Evolutionary conservation across 106 monocot genomes (phyloP).

Genomic region (Triglochin maritima): DNA sequence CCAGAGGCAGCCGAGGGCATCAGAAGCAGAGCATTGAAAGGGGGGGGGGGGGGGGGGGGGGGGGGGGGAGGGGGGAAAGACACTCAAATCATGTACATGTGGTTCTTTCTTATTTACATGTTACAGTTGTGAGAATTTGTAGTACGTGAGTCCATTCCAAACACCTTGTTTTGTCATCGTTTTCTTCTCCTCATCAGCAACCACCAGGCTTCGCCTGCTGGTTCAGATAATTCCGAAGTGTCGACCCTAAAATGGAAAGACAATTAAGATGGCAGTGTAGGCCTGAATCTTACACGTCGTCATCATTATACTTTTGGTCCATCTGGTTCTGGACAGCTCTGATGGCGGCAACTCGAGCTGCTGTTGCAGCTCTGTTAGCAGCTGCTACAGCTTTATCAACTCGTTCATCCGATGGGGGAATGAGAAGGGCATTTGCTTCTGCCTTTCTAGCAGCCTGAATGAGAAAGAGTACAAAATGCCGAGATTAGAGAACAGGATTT

Average conservation of each 20-base stretch:
- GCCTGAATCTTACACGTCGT: not conserved
- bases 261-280: not conserved
- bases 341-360: constrained; percentile 14
- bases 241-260: not conserved
- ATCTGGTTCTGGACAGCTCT: constrained; percentile 21
- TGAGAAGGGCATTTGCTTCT: not conserved
- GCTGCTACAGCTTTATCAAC: constrained; percentile 12
- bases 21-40: too few relatives aligned
- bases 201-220: not conserved
- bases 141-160: too few relatives aligned
- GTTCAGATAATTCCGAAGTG: not conserved
- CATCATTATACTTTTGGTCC: constrained; percentile 5
- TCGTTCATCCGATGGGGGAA: constrained; percentile 9
- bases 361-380: constrained; percentile 17
- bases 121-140: too few relatives aligned
- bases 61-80: too few relatives aligned
- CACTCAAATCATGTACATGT: too few relatives aligned
- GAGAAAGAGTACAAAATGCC: not conserved
- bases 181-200: too few relatives aligned
- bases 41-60: too few relatives aligned
- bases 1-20: too few relatives aligned
- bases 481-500: too few relatives aligned
- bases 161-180: too few relatives aligned
- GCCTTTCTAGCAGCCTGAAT: constrained; percentile 18
- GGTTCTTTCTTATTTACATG: too few relatives aligned